A percentile compares a stretch with the other conserved stretches of the same genome.
Evolutionary conservation across 495 filamentous ascomycete genomes (phyloP).

Genomic region (Glonium stellatum): DNA sequence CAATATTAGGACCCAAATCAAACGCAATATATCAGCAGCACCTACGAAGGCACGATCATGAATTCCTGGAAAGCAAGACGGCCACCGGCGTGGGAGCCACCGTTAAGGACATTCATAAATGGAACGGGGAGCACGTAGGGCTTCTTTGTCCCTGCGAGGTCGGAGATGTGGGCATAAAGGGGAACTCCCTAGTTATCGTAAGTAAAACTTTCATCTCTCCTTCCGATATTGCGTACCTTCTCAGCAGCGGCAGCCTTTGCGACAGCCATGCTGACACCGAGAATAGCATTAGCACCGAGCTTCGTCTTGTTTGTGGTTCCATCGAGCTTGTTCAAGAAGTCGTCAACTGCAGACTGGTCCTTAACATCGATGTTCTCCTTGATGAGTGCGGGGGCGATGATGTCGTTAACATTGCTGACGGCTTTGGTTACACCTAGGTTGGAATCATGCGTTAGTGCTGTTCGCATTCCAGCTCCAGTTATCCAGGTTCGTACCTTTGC

Average conservation of each 20-base stretch:
- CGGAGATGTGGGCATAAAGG: constrained; percentile 96
- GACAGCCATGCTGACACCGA: constrained; percentile 91
- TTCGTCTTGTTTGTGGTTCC: constrained; percentile 96
- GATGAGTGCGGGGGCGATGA: constrained; percentile 87
- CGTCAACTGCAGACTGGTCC: constrained; percentile 88
- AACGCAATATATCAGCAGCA: constrained; percentile 7
- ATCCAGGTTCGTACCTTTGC: constrained; percentile 58
- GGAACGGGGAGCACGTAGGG: constrained; percentile 98
- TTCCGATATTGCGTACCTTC: constrained; percentile 52
- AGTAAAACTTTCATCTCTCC: constrained; percentile 2
- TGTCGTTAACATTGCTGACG: constrained; percentile 90
- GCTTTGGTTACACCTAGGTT: constrained; percentile 73
- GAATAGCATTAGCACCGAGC: constrained; percentile 96
- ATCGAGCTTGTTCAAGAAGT: constrained; percentile 93
- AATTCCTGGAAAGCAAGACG: constrained; percentile 99
- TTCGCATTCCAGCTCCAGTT: constrained; percentile 1
- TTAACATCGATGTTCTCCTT: constrained; percentile 91
- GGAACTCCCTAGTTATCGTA: constrained; percentile 58
- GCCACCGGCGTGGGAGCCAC: constrained; percentile 97
- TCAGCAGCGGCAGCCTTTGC: constrained; percentile 98
- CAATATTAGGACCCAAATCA: neutral
- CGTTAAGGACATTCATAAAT: constrained; percentile 99
- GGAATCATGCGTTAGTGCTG: constrained; percentile 9
- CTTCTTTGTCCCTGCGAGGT: constrained; percentile 99
- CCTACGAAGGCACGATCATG: constrained; percentile 94